Evolutionary conservation across 495 filamentous ascomycete species (phyloP), one percentile per base, ranked within the genome.

Genomic region (Pseudoneurospora amorphoporcata): DNA sequence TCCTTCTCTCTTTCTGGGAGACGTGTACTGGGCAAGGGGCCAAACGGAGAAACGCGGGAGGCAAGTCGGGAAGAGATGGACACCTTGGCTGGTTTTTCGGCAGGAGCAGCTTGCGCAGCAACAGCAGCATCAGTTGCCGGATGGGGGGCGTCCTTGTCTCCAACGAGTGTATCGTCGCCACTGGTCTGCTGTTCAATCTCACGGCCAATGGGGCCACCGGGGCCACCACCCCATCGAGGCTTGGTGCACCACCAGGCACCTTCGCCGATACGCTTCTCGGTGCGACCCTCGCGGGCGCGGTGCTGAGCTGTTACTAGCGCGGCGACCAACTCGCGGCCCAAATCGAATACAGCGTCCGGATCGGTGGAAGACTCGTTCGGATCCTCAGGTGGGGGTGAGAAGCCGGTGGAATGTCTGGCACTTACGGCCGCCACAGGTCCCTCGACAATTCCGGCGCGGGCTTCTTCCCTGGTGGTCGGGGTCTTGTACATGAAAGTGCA

Each of bases 271-370:
- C 83, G 85, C 72, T 86, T 84, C 78, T 96, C 92, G 8, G 76
- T 72, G 69, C 83, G 86, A 7, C 91, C 91, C 78, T 95, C 88
- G 39, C 94, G 87, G 14, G 89, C 88, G 39, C 94, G 88, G 78
- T 96, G 92, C 81, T 97, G 94, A 0, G 93, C 94, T 9, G 93
- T 86, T 43, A 94, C 83, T 8, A 97, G 84, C 75, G 93, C 87
- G 12, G 88, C 88, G 12, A 92, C 87, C 3, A 95, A 81, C 76
- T 97, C 94, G 17, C 91, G 86, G 23, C 90, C 87, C 17, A 93
- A 80, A 77, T 95, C 92, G 39, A 93, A 84, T 8, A 84, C 79
- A 32, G 92, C 87, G 8, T 87, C 86, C 42, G 76, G 70, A 53
- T 81, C 78, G 2, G 77, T 76, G 23, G 10, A 39, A n/a, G 71